These are phyloP conservation scores for Euphorbia schlechtendalii DNA, from an alignment of 441 rosid genomes.

Conservation along the genomic window DNA sequence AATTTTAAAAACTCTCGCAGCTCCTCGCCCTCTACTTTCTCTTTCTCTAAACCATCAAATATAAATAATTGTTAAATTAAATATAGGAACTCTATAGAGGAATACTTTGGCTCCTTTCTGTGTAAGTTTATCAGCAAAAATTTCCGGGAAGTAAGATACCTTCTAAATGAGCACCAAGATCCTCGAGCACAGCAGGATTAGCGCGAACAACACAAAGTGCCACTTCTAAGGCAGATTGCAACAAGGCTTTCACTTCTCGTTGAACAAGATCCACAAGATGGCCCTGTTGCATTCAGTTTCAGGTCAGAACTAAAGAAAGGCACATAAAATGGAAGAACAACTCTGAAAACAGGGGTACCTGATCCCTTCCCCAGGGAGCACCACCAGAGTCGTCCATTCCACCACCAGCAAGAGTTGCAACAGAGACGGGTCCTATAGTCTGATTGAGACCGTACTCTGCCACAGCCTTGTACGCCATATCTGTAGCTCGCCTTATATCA, in stretches of 20 bases:
- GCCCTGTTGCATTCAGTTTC: conserved; percentile 46
- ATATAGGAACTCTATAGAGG: no score
- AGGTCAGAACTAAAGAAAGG: conserved; percentile 18
- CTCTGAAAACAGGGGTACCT: conserved; percentile 37
- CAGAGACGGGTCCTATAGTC: conserved; percentile 79
- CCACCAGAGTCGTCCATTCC: conserved; percentile 81
- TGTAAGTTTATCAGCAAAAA: neutral
- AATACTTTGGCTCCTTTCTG: neutral
- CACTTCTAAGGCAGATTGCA: conserved; percentile 74
- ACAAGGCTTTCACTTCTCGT: conserved; percentile 66
- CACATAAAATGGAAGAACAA: neutral
- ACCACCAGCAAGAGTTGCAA: conserved; percentile 84
- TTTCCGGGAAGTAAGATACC: conserved; percentile 33
- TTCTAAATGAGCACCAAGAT: conserved; percentile 92
- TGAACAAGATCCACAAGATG: conserved; percentile 95
- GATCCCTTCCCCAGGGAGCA: conserved; percentile 84
- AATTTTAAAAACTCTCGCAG: conserved; percentile 70
- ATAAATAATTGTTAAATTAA: neutral
- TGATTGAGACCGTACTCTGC: conserved; percentile 97
- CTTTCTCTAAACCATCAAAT: conserved; percentile 49
- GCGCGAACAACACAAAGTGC: conserved; percentile 84
- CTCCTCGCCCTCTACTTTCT: conserved; percentile 95
- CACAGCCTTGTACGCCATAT: conserved; percentile 93
- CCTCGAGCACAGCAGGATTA: conserved; percentile 81
- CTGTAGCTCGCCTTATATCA: conserved; percentile 92